phyloP scores from a whole-genome alignment of 148 eudicot genomes.

The Mesembryanthemum crystallinum region DNA sequence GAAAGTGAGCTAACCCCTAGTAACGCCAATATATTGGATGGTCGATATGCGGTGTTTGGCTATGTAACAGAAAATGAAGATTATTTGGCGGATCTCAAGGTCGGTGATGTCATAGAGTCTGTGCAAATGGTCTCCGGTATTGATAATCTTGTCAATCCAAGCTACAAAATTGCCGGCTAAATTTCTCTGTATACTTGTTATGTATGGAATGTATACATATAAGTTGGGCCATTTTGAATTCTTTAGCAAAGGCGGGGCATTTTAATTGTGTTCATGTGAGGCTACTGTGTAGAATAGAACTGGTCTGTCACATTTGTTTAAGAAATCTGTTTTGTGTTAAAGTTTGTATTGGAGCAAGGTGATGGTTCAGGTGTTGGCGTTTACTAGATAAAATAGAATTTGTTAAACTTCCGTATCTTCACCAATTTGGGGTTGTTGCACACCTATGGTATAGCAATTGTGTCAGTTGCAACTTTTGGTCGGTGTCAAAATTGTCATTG shows the following conservation, averaged over 20 bases:
- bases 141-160: slow-evolving; percentile 89
- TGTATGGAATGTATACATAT: slow-evolving; percentile 12
- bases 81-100: slow-evolving; percentile 84
- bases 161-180: slow-evolving; percentile 91
- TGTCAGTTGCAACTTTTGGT: too few relatives aligned
- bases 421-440: neutral
- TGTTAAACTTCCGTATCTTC: neutral
- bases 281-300: slow-evolving; percentile 1
- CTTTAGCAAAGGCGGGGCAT: neutral
- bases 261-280: slow-evolving; percentile 15
- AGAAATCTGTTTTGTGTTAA: slow-evolving; percentile 9
- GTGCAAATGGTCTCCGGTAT: slow-evolving; percentile 80
- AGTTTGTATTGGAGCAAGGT: neutral
- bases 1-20: slow-evolving; percentile 98
- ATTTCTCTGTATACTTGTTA: neutral
- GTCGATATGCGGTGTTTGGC: slow-evolving; percentile 91
- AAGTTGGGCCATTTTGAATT: slow-evolving; percentile 15
- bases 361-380: neutral
- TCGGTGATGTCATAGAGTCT: slow-evolving; percentile 93
- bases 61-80: slow-evolving; percentile 88
- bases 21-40: slow-evolving; percentile 93
- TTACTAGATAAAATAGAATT: neutral
- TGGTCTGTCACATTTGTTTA: slow-evolving; percentile 17
- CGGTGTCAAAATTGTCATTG: too few relatives aligned
- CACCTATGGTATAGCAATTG: too few relatives aligned